Conservation (phyloP, 257 asterid genomes). For the Solanum chilense region DNA sequence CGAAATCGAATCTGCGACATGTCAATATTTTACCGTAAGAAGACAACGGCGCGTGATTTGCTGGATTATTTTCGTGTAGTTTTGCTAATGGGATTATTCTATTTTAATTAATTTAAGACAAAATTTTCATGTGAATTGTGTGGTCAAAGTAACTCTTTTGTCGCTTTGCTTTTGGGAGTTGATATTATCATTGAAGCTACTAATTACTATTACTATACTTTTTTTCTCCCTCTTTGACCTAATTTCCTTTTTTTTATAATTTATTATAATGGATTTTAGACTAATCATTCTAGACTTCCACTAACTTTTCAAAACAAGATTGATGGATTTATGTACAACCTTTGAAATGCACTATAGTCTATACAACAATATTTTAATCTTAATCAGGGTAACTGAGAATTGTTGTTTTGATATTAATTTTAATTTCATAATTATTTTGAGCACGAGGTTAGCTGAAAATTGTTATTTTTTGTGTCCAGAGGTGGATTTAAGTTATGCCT, state of each 20-base stretch:
- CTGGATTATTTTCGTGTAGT: background rate
- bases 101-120: background rate
- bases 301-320: background rate
- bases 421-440: background rate
- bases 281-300: background rate
- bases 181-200: background rate
- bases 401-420: background rate
- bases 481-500: background rate
- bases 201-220: background rate
- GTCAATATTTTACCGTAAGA: background rate
- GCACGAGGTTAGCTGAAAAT: background rate
- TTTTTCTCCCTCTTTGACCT: background rate
- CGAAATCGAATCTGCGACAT: fast-evolving
- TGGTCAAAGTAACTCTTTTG: background rate
- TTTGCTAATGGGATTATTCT: background rate
- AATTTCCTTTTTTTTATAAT: background rate
- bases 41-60: background rate
- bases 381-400: background rate
- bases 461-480: fast-evolving
- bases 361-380: background rate
- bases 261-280: background rate
- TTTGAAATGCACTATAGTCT: background rate
- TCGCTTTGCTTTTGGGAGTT: background rate
- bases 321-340: background rate
- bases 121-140: background rate